A percentile compares a stretch with the other conserved stretches of the same genome.
Conservation (phyloP, 495 filamentous ascomycete genomes). For the Neurospora sp. region DNA sequence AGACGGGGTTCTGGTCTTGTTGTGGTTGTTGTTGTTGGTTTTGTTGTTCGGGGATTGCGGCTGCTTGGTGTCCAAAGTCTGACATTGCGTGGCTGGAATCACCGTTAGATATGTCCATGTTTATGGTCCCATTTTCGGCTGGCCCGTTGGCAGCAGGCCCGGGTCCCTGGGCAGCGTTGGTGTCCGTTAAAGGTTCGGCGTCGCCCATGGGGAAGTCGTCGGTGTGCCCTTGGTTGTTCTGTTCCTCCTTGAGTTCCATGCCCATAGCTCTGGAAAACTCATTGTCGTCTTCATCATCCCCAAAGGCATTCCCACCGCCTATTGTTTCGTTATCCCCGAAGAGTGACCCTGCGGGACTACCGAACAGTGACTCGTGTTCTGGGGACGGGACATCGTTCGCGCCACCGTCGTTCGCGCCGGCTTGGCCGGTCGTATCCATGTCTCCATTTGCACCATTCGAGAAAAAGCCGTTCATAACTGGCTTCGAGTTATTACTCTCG, state of each 20-base stretch:
- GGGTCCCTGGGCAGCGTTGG: neutral
- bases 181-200: slow-evolving; percentile 3
- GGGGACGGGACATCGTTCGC: slow-evolving; percentile 47
- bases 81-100: slow-evolving; percentile 17
- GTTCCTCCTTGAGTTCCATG: slow-evolving; percentile 31
- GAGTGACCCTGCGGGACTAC: slow-evolving; percentile 43
- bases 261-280: slow-evolving; percentile 75
- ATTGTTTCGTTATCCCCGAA: slow-evolving; percentile 52
- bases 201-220: slow-evolving; percentile 33
- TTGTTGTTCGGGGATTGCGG: slow-evolving; percentile 3
- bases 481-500: slow-evolving; percentile 39
- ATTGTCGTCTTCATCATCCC: slow-evolving; percentile 65
- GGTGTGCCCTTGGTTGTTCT: slow-evolving; percentile 30
- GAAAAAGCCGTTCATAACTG: slow-evolving; percentile 38
- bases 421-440: neutral
- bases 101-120: slow-evolving; percentile 16
- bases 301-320: slow-evolving; percentile 46
- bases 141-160: neutral
- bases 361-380: slow-evolving; percentile 63
- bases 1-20: slow-evolving; percentile 5
- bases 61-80: slow-evolving; percentile 9
- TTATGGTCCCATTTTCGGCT: neutral
- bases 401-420: neutral
- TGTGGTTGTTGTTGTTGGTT: neutral
- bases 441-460: slow-evolving; percentile 20